Base-by-base conservation (phyloP, 768 basidiomycete species). In the Trametes coccinea region DNA sequence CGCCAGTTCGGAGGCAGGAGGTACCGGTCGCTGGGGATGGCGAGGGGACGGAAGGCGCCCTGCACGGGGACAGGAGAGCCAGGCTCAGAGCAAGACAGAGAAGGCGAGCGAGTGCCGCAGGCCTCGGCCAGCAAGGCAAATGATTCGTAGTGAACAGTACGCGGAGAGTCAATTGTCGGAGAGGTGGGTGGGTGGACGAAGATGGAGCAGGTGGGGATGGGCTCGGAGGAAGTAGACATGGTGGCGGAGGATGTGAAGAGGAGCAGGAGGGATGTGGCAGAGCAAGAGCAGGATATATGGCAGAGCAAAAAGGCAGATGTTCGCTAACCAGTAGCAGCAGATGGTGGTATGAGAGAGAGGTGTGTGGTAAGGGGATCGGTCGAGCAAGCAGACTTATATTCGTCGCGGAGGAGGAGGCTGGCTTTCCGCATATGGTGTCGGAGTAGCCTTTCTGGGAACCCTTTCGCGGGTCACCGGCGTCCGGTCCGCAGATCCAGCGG, bases 271-370 rank as follows among this genome's bases (percentile, higher is more conserved):
- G 11, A 11, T 37, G 11, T 11, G 34, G 34, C 11, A 37, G 34
- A 37, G 34, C 34, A 37, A 37, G 22, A 22, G 22, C 34, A 6
- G 6, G 34, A 37, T 14, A 33, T n/a, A n/a, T 45, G 16, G n/a
- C 9, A 37, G 44, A 45, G 44, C 27, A 22, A 39, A 1, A 47
- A n/a, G 31, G 6, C 5, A 31, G 30, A 13, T 10, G 14, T 31
- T 29, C n/a, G 57, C 49, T 59, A 59, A 29, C 49, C 57, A 59
- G 57, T 51, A 52, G 57, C 57, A 33, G 47, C 5, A 51, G 49
- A 16, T 59, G 49, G 57, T 43, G 57, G 57, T 59, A 59, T 30
- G 41, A n/a, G 14, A 17, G 14, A 34, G 16, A 56, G 55, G 34
- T 39, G 45, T 22, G 31, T 30, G 30, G 14, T 49, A 29, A 22